Evolutionary conservation across 148 eudicot species (phyloP), one percentile per base, ranked within the genome.

Genomic region (Salicornia ramosissima): DNA sequence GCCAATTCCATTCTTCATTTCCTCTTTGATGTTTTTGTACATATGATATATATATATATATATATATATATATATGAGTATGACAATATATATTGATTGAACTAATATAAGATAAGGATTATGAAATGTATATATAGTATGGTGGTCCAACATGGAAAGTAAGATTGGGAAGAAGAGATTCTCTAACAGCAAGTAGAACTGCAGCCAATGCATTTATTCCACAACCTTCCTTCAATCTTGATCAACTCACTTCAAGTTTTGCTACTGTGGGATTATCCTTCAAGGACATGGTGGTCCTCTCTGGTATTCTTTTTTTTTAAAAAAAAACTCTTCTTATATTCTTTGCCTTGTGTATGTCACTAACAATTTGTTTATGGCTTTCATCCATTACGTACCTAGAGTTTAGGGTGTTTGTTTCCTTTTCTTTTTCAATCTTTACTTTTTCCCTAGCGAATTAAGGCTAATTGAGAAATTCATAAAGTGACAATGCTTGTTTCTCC

Each of bases 61-160:
- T n/a, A n/a, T n/a, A 36, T 36, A 36, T 36, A 36, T 36, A 36
- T 36, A 36, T 36, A 36, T 36, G 8, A 3, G 8, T 8, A 36
- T 8, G 40, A 36, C 40, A 36, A 36, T 36, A 36, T 3, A 3
- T 3, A 36, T 36, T 36, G 40, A 21, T 42, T 11, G n/a, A 18
- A 34, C 9, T 12, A 39, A 22, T 36, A n/a, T 33, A 15, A 59
- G 42, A n/a, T 59, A 16, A 8, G 6, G 30, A 54, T 54, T 18
- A 43, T n/a, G 18, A 34, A 34, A 26, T 30, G 1, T 14, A 2
- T 1, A 53, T 65, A 53, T 56, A 82, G 86, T 69, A 80, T 59
- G 88, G 88, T 67, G 88, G 86, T 22, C 82, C 81, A 15, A 67
- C 50, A 24, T 80, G 83, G 78, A 40, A 78, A 70, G 86, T 85